Conservation (phyloP, 1,284 basidiomycete genomes). For the Pseudozyma thailandica region DNA sequence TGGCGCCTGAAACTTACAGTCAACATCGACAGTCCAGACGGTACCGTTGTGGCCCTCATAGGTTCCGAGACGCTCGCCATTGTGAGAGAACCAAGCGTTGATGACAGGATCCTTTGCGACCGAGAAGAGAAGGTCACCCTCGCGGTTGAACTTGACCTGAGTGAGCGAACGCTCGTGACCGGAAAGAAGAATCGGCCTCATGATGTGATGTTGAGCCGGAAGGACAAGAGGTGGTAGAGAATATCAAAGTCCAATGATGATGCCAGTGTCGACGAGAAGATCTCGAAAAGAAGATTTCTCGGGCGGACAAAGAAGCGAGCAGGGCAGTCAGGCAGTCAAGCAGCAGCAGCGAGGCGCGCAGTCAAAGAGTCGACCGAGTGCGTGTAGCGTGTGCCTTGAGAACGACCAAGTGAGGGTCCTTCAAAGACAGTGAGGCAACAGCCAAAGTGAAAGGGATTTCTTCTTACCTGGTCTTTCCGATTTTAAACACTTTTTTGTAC, state of each 20-base stretch:
- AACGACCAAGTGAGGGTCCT: not conserved
- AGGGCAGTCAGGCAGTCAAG: not conserved
- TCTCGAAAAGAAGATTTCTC: constrained; percentile 22
- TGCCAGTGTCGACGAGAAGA: constrained; percentile 15
- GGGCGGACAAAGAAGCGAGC: not conserved
- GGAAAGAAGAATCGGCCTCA: constrained; percentile 68
- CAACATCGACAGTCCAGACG: constrained; percentile 95
- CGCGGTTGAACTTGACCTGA: constrained; percentile 79
- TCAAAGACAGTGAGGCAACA: not conserved
- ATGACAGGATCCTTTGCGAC: constrained; percentile 95
- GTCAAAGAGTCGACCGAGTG: not conserved
- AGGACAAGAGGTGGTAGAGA: constrained; percentile 14
- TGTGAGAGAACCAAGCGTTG: constrained; percentile 98
- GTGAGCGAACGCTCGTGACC: constrained; percentile 98
- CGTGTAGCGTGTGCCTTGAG: not conserved
- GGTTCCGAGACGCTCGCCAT: constrained; percentile 95
- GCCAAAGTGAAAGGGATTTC: not conserved
- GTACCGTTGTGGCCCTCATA: constrained; percentile 96
- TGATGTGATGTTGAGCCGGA: constrained; percentile 14
- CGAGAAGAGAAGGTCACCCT: constrained; percentile 95
- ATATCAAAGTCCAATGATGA: constrained; percentile 5
- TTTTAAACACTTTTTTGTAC: not conserved
- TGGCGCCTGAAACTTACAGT: constrained; percentile 70
- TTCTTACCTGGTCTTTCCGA: not conserved
- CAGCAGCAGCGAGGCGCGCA: not conserved